Percentiles rank a stretch among this genome's conserved stretches.
These are phyloP conservation scores for Leccinum subrobustum DNA, from an alignment of 1,284 basidiomycete genomes.

Conservation along the genomic window DNA sequence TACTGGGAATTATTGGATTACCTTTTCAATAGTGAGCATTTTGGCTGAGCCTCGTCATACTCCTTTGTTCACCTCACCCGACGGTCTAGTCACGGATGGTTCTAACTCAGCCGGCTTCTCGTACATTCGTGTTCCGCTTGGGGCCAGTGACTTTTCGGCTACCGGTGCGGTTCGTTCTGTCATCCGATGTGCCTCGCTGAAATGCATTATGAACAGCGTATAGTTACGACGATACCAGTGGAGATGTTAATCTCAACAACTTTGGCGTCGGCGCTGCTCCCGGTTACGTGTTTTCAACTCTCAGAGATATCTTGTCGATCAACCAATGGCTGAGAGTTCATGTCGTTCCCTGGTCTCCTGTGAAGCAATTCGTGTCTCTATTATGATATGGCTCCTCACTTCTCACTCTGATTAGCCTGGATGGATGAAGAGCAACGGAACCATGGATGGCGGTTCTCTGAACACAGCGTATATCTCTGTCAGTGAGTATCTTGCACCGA, in stretches of 20 bases:
- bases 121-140: conserved; percentile 52
- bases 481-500: conserved; percentile 30
- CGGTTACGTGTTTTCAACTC: conserved; percentile 43
- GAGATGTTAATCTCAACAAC: conserved; percentile 41
- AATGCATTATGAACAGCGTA: conserved; percentile 37
- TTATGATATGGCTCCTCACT: background rate
- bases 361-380: conserved; percentile 22
- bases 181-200: conserved; percentile 1
- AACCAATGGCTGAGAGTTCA: conserved; percentile 44
- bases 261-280: conserved; percentile 48
- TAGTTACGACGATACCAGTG: conserved; percentile 45
- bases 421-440: conserved; percentile 49
- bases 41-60: background rate
- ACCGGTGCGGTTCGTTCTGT: conserved; percentile 21
- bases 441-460: conserved; percentile 47
- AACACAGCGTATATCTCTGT: conserved; percentile 34
- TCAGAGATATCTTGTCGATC: conserved; percentile 47
- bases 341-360: conserved; percentile 52
- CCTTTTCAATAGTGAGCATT: conserved; percentile 44
- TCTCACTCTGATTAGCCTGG: conserved; percentile 38
- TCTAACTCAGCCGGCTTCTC: conserved; percentile 47
- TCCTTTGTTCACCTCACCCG: background rate
- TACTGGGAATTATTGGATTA: conserved; percentile 47
- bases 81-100: conserved; percentile 42
- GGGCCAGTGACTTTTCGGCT: conserved; percentile 50